phyloP scores from a whole-genome alignment of 2,329 filamentous ascomycete species.

The Penicillium sp. region DNA sequence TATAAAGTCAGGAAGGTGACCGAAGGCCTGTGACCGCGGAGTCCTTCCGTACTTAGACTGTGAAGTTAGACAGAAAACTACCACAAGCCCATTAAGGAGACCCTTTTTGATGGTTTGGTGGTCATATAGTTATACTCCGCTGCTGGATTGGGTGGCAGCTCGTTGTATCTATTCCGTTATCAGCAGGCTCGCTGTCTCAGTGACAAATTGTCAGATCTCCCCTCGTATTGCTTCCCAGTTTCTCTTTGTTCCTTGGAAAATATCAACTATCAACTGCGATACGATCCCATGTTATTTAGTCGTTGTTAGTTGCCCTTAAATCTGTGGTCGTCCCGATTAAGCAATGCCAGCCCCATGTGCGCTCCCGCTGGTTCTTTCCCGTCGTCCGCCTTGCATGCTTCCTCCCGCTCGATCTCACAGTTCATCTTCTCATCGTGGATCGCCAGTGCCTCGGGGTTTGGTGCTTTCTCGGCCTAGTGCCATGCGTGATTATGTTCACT shows the following conservation, averaged over 20 bases:
- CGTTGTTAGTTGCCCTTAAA: not conserved
- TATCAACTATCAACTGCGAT: not conserved
- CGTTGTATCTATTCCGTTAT: too few relatives aligned
- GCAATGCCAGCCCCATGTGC: slow-evolving; percentile 1
- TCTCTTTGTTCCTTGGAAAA: not conserved
- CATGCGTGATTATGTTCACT: not conserved
- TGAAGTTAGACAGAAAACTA: too few relatives aligned
- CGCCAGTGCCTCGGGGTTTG: not conserved
- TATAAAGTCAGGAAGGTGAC: too few relatives aligned
- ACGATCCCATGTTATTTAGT: not conserved
- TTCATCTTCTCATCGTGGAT: not conserved
- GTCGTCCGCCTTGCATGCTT: not conserved
- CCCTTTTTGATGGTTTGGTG: too few relatives aligned
- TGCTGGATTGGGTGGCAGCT: too few relatives aligned
- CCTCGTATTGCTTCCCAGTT: not conserved
- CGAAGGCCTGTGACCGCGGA: too few relatives aligned
- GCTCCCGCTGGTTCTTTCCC: not conserved
- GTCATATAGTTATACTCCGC: too few relatives aligned
- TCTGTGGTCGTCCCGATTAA: slow-evolving; percentile 4
- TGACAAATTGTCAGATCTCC: too few relatives aligned
- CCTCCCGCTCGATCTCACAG: not conserved
- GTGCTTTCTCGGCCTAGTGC: not conserved
- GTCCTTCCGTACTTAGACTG: too few relatives aligned
- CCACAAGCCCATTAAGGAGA: too few relatives aligned
- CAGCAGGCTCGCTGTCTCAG: too few relatives aligned